phyloP scores from a whole-genome alignment of 495 filamentous ascomycete genomes.

The Penicillium paxilli region DNA sequence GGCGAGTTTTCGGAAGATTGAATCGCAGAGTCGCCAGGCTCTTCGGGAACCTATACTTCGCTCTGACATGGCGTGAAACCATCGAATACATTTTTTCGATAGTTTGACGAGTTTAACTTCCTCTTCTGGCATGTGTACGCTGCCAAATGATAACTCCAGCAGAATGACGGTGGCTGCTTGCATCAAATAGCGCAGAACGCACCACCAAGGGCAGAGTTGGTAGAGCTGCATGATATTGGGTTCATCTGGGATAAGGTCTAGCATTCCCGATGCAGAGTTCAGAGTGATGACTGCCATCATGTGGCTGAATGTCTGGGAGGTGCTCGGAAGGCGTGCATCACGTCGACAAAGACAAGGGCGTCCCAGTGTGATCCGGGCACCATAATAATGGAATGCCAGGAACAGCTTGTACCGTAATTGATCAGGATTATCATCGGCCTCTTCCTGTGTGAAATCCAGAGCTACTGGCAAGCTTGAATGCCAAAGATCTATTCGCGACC shows the following conservation, averaged over 20 bases:
- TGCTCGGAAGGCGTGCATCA: slow-evolving; percentile 40
- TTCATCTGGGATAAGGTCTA: slow-evolving; percentile 52
- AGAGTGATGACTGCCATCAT: slow-evolving; percentile 54
- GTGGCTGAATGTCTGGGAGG: slow-evolving; percentile 50
- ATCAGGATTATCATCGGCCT: slow-evolving; percentile 24
- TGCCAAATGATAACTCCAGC: slow-evolving; percentile 59
- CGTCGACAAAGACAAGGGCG: slow-evolving; percentile 63
- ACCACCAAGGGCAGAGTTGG: slow-evolving; percentile 62
- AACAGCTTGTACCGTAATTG: slow-evolving; percentile 40
- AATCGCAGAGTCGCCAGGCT: slow-evolving; percentile 47
- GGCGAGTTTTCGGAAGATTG: slow-evolving; percentile 20
- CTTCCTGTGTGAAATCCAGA: slow-evolving; percentile 46
- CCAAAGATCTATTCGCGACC: slow-evolving; percentile 55
- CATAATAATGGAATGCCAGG: slow-evolving; percentile 58
- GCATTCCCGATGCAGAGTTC: slow-evolving; percentile 52
- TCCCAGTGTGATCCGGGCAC: slow-evolving; percentile 55
- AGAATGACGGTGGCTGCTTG: slow-evolving; percentile 61
- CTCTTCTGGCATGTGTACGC: slow-evolving; percentile 53
- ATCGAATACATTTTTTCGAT: slow-evolving; percentile 56
- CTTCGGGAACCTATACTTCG: slow-evolving; percentile 52
- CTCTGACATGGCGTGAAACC: slow-evolving; percentile 54
- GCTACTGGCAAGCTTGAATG: slow-evolving; percentile 44
- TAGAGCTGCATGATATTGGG: slow-evolving; percentile 50
- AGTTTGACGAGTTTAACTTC: slow-evolving; percentile 44
- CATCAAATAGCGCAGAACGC: slow-evolving; percentile 62